Percentiles rank a stretch among this genome's conserved stretches.
phyloP scores from a whole-genome alignment of 2,329 filamentous ascomycete genomes.

The Paramyrothecium roridum region DNA sequence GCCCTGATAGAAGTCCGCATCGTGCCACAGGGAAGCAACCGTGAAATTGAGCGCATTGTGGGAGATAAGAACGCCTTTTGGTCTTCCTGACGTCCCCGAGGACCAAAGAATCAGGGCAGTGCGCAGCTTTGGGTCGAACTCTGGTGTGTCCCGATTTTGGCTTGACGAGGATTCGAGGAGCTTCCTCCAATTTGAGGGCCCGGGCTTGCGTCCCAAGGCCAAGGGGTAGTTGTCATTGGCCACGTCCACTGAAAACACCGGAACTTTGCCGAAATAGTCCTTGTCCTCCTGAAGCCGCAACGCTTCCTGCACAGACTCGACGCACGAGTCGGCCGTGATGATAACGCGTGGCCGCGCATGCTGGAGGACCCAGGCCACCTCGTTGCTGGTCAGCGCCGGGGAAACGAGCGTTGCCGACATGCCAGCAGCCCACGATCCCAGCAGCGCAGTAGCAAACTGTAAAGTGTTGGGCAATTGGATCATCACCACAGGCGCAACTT shows the following conservation, averaged over 20 bases:
- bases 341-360: constrained; percentile 34
- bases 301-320: constrained; percentile 29
- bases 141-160: constrained; percentile 41
- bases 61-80: constrained; percentile 72
- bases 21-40: constrained; percentile 43
- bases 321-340: constrained; percentile 28
- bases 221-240: constrained; percentile 28
- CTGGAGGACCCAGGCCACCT: constrained; percentile 37
- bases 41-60: constrained; percentile 64
- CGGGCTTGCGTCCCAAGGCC: constrained; percentile 13
- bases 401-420: constrained; percentile 37
- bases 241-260: constrained; percentile 54
- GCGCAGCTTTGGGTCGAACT: constrained; percentile 48
- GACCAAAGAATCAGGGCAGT: constrained; percentile 46
- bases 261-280: constrained; percentile 39
- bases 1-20: constrained; percentile 41
- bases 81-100: constrained; percentile 67
- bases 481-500: constrained; percentile 37
- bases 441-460: constrained; percentile 29
- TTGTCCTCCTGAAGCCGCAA: constrained; percentile 27
- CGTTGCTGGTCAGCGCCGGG: constrained; percentile 33
- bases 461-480: constrained; percentile 40
- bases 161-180: constrained; percentile 47
- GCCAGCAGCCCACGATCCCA: constrained; percentile 35
- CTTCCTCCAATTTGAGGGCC: constrained; percentile 52